Evolutionary conservation across 2,329 filamentous ascomycete species (phyloP).

Genomic region (Pseudohalonectria lignicola): DNA sequence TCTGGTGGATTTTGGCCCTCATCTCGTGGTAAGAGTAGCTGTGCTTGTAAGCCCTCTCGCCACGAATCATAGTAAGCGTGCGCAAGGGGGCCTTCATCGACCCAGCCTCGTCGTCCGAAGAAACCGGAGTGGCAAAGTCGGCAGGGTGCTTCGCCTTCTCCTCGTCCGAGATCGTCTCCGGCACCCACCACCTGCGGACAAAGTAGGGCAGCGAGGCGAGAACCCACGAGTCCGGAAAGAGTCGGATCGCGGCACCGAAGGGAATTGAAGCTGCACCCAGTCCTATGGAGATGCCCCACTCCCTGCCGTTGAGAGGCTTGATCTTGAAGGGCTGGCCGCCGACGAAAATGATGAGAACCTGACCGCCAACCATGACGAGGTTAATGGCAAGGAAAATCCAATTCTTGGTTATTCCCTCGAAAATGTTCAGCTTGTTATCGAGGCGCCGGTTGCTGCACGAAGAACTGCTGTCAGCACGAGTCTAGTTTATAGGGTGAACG

Average conservation of each 20-base stretch:
- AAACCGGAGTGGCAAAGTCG: neutral
- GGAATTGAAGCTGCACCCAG: conserved; percentile 68
- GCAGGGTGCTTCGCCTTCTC: conserved; percentile 3
- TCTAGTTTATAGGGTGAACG: neutral
- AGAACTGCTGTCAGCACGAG: neutral
- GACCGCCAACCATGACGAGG: conserved; percentile 70
- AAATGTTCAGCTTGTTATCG: conserved; percentile 81
- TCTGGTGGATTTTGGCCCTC: too few species aligned
- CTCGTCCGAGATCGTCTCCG: conserved; percentile 8
- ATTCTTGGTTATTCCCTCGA: conserved; percentile 70
- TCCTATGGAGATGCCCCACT: conserved; percentile 77
- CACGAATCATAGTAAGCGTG: conserved; percentile 13
- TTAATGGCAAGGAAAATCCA: conserved; percentile 77
- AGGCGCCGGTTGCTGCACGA: conserved; percentile 58
- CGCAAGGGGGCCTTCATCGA: conserved; percentile 10
- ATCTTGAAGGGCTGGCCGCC: conserved; percentile 69
- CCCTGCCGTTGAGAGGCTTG: conserved; percentile 45
- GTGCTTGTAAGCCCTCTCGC: conserved; percentile 14
- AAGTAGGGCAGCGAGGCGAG: conserved; percentile 9
- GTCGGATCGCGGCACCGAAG: conserved; percentile 59
- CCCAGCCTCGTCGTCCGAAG: too few species aligned
- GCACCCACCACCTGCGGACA: conserved; percentile 10
- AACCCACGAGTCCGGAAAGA: conserved; percentile 55
- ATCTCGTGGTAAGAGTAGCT: conserved; percentile 16
- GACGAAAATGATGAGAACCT: conserved; percentile 76